Evolutionary conservation across 1,284 basidiomycete genomes (phyloP), one percentile per base, ranked within the genome.

Genomic region (Melampsora larici-populina): DNA sequence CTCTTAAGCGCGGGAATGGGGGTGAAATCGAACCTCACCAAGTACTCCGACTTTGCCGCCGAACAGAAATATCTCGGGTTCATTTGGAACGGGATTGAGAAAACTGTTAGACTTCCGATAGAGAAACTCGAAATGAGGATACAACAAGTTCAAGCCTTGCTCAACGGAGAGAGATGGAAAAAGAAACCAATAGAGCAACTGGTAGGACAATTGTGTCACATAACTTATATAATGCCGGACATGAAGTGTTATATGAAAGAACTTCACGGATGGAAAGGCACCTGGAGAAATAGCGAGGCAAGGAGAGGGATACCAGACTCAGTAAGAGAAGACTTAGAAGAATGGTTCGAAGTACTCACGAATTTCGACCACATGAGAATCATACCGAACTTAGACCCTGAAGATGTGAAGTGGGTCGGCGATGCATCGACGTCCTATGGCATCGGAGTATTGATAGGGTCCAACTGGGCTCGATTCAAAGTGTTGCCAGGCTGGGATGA

Each of bases 361-460:
- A 17, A 17, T 70, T 70, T 49, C 46, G 51, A n/a, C 6, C n/a
- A 51, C 18, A 70, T 46, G 51, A 70, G 46, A 29, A n/a, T 70
- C 18, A 70, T 51, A 9, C 21, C 48, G 21, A 11, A n/a, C n/a
- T n/a, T n/a, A n/a, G n/a, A n/a, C n/a, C n/a, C n/a, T n/a, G n/a
- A n/a, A n/a, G n/a, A n/a, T n/a, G n/a, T n/a, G n/a, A n/a, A n/a
- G n/a, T n/a, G n/a, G n/a, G n/a, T n/a, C n/a, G n/a, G n/a, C n/a
- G n/a, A n/a, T n/a, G n/a, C n/a, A n/a, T n/a, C n/a, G n/a, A n/a
- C n/a, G n/a, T n/a, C n/a, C n/a, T n/a, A n/a, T n/a, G n/a, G n/a
- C n/a, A n/a, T n/a, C n/a, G n/a, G n/a, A n/a, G n/a, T n/a, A n/a
- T n/a, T n/a, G 11, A 11, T 49, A 11, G 21, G 48, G 21, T 11